These are phyloP conservation scores for Alternaria rosae DNA, from an alignment of 2,329 filamentous ascomycete species.

Conservation along the genomic window DNA sequence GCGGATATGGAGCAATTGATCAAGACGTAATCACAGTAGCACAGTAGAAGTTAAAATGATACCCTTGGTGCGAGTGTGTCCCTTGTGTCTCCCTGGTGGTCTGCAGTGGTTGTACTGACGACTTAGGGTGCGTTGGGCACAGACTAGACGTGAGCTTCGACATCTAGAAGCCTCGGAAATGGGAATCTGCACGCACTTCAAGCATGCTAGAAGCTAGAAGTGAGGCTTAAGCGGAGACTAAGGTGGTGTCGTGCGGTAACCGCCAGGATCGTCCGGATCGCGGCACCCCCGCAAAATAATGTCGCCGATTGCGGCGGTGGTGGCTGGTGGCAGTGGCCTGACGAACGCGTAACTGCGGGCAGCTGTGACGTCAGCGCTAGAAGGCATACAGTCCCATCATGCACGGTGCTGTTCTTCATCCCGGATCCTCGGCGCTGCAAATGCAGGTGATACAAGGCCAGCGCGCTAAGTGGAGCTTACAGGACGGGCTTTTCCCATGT, in stretches of 20 bases:
- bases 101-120: background rate
- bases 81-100: background rate
- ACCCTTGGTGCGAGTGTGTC: constrained; percentile 10
- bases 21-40: background rate
- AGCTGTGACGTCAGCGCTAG: constrained; percentile 28
- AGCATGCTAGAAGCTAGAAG: background rate
- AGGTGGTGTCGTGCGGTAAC: background rate
- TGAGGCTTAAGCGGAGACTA: background rate
- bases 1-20: constrained; percentile 68
- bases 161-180: background rate
- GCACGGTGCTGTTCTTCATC: background rate
- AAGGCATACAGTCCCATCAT: constrained; percentile 23
- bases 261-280: constrained; percentile 5
- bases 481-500: constrained; percentile 13
- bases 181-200: background rate
- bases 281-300: constrained; percentile 25
- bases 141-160: background rate
- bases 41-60: constrained; percentile 14
- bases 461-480: constrained; percentile 25
- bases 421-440: constrained; percentile 27
- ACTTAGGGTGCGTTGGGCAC: background rate
- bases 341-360: constrained; percentile 13
- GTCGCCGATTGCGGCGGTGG: constrained; percentile 15
- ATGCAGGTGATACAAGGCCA: constrained; percentile 19
- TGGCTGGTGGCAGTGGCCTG: constrained; percentile 19